phyloP scores from a whole-genome alignment of 2,329 filamentous ascomycete species.

The Pseudogymnoascus sp. region DNA sequence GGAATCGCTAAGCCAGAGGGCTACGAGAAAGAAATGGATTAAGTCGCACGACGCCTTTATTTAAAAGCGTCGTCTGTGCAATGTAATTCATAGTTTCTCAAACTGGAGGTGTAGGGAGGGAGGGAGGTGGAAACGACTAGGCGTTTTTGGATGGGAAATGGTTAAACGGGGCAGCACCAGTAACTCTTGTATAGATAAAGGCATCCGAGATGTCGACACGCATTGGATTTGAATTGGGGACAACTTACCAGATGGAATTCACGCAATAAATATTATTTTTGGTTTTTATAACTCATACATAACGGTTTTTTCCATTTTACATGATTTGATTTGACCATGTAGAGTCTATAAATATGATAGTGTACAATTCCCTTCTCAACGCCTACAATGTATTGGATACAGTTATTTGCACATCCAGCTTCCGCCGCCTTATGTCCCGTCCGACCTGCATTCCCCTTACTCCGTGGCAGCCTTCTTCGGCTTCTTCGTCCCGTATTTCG shows the following conservation, averaged over 20 bases:
- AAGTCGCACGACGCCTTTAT: constrained; percentile 24
- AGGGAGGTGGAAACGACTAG: not conserved
- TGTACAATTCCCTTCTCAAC: constrained; percentile 3
- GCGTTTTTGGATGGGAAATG: constrained; percentile 2
- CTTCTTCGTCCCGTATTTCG: constrained; percentile 98
- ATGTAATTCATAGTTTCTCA: not conserved
- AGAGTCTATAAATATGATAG: not conserved
- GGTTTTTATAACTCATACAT: not conserved
- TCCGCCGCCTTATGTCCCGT: not conserved
- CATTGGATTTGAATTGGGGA: not conserved
- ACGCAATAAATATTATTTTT: not conserved
- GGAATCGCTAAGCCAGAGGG: constrained; percentile 74
- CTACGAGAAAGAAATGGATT: constrained; percentile 63
- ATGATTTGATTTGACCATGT: not conserved
- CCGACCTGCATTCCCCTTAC: not conserved
- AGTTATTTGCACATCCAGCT: constrained; percentile 4
- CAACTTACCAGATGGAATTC: not conserved
- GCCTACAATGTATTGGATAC: constrained; percentile 6
- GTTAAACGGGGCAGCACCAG: not conserved
- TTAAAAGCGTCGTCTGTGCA: not conserved
- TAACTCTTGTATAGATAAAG: not conserved
- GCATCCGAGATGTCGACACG: not conserved
- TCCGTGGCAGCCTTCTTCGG: constrained; percentile 61
- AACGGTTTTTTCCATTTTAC: not conserved
- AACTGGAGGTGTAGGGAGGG: not conserved